A percentile compares a stretch with the other conserved stretches of the same genome.
phyloP scores from a whole-genome alignment of 192 early-diverging fungal species.

The Coemansia sp. region DNA sequence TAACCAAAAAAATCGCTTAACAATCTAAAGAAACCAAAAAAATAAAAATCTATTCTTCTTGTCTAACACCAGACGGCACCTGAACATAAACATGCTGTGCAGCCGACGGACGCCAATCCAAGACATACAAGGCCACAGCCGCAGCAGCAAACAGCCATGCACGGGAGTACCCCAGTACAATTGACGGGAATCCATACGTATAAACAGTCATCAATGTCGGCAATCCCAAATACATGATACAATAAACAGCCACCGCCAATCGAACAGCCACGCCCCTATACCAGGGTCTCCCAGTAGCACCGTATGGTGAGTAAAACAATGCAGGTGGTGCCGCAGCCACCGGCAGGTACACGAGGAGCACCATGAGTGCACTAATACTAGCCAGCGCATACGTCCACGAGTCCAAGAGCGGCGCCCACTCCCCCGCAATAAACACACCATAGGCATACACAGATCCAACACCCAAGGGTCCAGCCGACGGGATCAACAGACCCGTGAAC shows the following conservation, averaged over 20 bases:
- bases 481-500: constrained; percentile 72
- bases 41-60: not conserved
- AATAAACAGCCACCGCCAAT: constrained; percentile 20
- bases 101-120: constrained; percentile 31
- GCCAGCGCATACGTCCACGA: constrained; percentile 50
- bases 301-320: constrained; percentile 31
- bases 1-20: no score
- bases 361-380: constrained; percentile 30
- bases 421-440: constrained; percentile 55
- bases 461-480: constrained; percentile 47
- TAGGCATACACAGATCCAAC: constrained; percentile 59
- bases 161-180: constrained; percentile 35
- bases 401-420: constrained; percentile 51
- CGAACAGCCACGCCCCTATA: constrained; percentile 28
- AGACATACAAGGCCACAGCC: constrained; percentile 31
- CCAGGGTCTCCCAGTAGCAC: constrained; percentile 15
- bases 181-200: constrained; percentile 38
- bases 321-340: constrained; percentile 36
- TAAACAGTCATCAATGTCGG: constrained; percentile 38
- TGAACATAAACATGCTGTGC: not conserved
- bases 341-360: constrained; percentile 48
- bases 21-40: no score
- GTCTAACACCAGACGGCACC: not conserved
- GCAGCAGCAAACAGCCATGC: constrained; percentile 44
- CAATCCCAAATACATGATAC: constrained; percentile 28